Conservation (phyloP, 2,329 filamentous ascomycete genomes). For the Dactylellina cionopaga region DNA sequence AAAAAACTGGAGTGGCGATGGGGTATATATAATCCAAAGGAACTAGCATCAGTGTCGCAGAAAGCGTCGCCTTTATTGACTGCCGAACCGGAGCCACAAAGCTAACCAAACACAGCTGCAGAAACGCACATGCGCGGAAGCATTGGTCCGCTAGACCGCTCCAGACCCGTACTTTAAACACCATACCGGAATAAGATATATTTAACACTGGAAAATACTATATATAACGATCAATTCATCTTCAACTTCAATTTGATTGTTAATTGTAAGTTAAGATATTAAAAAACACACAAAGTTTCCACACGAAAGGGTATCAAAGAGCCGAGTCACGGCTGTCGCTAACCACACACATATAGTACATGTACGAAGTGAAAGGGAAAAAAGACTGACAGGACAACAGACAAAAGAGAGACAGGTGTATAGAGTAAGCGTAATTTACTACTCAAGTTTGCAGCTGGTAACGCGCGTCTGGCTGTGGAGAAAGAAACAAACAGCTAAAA, state of each 20-base stretch:
- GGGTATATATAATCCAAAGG: not conserved
- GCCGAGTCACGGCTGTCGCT: not conserved
- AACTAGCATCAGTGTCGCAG: not conserved
- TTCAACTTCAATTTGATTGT: too few relatives aligned
- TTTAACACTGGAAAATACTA: not conserved
- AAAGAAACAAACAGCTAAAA: constrained; percentile 11
- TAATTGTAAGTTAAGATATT: too few relatives aligned
- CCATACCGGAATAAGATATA: too few relatives aligned
- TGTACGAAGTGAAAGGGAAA: constrained; percentile 18
- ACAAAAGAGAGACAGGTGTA: constrained; percentile 9
- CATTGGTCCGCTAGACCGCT: constrained; percentile 42
- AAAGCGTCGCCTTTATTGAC: not conserved
- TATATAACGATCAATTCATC: not conserved
- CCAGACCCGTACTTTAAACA: too few relatives aligned
- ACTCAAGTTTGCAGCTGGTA: not conserved
- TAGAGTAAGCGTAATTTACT: not conserved
- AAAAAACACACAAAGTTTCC: constrained; percentile 1
- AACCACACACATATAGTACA: constrained; percentile 12
- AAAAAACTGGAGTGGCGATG: constrained; percentile 24
- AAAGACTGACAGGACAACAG: not conserved
- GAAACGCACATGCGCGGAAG: constrained; percentile 35
- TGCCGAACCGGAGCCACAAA: constrained; percentile 35
- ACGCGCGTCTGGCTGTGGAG: constrained; percentile 7
- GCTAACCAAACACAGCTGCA: not conserved
- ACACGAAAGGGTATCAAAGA: constrained; percentile 18